Percentiles rank a stretch among this genome's conserved stretches.
These are phyloP conservation scores for Neopestalotiopsis sp. DNA, from an alignment of 2,329 filamentous ascomycete species.

Conservation along the genomic window DNA sequence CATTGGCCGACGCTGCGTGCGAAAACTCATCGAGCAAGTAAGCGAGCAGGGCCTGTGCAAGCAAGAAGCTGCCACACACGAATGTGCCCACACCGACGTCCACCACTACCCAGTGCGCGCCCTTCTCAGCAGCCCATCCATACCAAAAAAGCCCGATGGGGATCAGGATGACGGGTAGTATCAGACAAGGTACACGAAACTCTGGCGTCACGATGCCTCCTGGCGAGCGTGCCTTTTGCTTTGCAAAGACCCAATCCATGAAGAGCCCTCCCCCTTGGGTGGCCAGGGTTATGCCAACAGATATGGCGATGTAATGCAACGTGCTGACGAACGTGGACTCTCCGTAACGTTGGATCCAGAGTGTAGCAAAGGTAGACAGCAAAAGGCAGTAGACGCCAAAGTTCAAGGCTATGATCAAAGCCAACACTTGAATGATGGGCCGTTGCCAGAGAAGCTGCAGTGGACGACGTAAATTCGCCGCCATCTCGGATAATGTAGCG, in stretches of 20 bases:
- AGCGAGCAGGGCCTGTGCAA: background rate
- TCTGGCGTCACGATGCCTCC: conserved; percentile 1
- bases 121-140: conserved; percentile 55
- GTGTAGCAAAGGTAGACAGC: conserved; percentile 56
- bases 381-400: conserved; percentile 58
- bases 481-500: background rate
- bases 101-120: conserved; percentile 60
- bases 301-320: conserved; percentile 56
- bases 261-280: conserved; percentile 39
- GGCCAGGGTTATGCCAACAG: conserved; percentile 46
- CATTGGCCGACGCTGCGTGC: conserved; percentile 20
- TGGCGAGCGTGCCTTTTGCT: conserved; percentile 18
- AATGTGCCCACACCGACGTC: conserved; percentile 60
- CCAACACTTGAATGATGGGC: conserved; percentile 52
- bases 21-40: conserved; percentile 12
- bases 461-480: conserved; percentile 40
- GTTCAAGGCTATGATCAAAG: conserved; percentile 48
- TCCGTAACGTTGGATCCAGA: conserved; percentile 52
- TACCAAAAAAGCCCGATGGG: conserved; percentile 26
- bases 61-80: background rate
- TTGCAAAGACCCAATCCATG: conserved; percentile 44
- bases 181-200: background rate
- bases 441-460: conserved; percentile 48
- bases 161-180: conserved; percentile 21
- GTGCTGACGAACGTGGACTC: conserved; percentile 49